These are phyloP conservation scores for Globisporangium splendens DNA, from an alignment of 352 stramenopile genomes.

Conservation along the genomic window DNA sequence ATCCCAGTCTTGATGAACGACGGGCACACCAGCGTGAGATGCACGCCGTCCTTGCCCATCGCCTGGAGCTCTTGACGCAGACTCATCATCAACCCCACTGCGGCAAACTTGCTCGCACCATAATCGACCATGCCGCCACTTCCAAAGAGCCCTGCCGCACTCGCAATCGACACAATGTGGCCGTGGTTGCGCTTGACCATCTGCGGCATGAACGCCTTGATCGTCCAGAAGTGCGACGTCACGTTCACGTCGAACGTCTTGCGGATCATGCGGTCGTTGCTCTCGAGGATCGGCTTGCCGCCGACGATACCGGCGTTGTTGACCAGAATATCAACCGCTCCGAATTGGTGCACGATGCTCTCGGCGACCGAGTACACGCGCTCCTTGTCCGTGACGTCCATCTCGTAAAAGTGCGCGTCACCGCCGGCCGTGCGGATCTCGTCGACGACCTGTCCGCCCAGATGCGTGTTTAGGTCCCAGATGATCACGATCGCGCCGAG, in stretches of 20 bases:
- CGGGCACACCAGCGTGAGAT: conserved; percentile 55
- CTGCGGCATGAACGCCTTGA: conserved; percentile 36
- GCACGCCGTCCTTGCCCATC: conserved; percentile 33
- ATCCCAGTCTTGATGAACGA: conserved; percentile 61
- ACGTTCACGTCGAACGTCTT: conserved; percentile 43
- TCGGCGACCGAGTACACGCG: conserved; percentile 22
- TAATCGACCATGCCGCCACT: conserved; percentile 41
- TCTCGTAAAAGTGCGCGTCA: conserved; percentile 22
- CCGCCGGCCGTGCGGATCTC: conserved; percentile 28
- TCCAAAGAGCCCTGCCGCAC: conserved; percentile 34
- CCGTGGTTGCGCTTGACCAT: conserved; percentile 37
- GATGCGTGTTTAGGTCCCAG: conserved; percentile 33
- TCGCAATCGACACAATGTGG: conserved; percentile 40
- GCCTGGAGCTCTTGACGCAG: conserved; percentile 47
- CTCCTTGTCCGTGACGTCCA: conserved; percentile 35
- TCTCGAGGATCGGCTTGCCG: conserved; percentile 38
- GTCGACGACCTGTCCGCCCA: conserved; percentile 22
- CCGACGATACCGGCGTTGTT: conserved; percentile 54
- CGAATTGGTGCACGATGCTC: conserved; percentile 19
- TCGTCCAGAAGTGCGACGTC: conserved; percentile 40
- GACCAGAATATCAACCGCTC: conserved; percentile 39
- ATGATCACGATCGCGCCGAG: conserved; percentile 35
- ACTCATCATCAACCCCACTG: conserved; percentile 36
- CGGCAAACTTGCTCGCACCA: conserved; percentile 37
- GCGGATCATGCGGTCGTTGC: conserved; percentile 26